Percentiles rank a stretch among this genome's conserved stretches.
Conservation (phyloP, 495 filamentous ascomycete genomes). For the Penicillium pulvis region DNA sequence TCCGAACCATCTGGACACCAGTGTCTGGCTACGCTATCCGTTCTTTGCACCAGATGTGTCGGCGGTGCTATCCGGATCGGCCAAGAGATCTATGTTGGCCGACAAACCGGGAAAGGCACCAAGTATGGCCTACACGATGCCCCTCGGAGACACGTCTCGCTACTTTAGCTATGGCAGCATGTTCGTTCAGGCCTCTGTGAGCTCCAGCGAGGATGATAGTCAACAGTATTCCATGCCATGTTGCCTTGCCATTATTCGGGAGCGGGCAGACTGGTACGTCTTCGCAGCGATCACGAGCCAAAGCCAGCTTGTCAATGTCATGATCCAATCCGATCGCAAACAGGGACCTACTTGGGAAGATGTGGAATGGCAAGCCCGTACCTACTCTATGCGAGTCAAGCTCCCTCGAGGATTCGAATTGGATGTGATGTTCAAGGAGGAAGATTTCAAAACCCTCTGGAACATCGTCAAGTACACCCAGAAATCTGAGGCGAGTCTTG, state of each 20-base stretch:
- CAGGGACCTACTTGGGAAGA: slow-evolving; percentile 76
- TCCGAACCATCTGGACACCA: slow-evolving; percentile 66
- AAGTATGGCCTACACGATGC: slow-evolving; percentile 65
- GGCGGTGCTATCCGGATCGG: slow-evolving; percentile 62
- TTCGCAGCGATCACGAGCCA: slow-evolving; percentile 74
- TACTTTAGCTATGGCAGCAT: slow-evolving; percentile 76
- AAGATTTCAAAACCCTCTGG: slow-evolving; percentile 74
- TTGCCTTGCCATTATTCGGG: slow-evolving; percentile 70
- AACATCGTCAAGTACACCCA: slow-evolving; percentile 79
- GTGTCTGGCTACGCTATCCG: slow-evolving; percentile 75
- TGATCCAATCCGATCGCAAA: slow-evolving; percentile 67
- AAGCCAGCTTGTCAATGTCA: slow-evolving; percentile 71
- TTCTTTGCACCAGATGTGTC: slow-evolving; percentile 66
- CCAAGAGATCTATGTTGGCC: slow-evolving; percentile 49
- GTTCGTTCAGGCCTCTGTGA: slow-evolving; percentile 67
- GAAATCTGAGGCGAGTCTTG: slow-evolving; percentile 69
- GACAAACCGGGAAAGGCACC: slow-evolving; percentile 38
- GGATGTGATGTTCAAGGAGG: slow-evolving; percentile 66
- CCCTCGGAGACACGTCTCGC: slow-evolving; percentile 67
- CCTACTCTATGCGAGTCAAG: slow-evolving; percentile 60
- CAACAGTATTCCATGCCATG: slow-evolving; percentile 68
- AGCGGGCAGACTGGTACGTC: slow-evolving; percentile 65
- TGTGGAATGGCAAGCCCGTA: slow-evolving; percentile 71
- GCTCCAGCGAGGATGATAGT: slow-evolving; percentile 64
- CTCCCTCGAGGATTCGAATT: slow-evolving; percentile 70